Percentiles rank a stretch among this genome's conserved stretches.
Evolutionary conservation across 257 asterid genomes (phyloP).

Genomic region (Verbascum thapsus): DNA sequence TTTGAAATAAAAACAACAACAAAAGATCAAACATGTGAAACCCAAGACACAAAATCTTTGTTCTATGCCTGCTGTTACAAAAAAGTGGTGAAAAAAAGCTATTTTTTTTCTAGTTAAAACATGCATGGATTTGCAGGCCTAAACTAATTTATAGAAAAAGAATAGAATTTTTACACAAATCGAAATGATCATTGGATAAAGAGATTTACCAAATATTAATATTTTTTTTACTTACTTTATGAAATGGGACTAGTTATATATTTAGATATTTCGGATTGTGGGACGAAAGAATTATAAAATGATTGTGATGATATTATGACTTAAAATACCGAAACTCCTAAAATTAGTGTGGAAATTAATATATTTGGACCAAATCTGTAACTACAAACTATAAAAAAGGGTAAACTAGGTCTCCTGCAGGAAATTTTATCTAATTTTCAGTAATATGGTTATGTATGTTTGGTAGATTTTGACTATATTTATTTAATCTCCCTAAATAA

Average conservation of each 20-base stretch:
- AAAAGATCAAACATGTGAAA: slow-evolving; percentile 36
- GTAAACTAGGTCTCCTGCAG: slow-evolving; percentile 47
- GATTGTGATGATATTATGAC: too few species aligned
- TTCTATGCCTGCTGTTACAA: too few species aligned
- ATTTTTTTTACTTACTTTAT: slow-evolving; percentile 29
- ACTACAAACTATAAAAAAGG: slow-evolving; percentile 40
- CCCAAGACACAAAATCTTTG: too few species aligned
- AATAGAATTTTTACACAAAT: slow-evolving; percentile 34
- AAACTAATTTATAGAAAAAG: slow-evolving; percentile 17
- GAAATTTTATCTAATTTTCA: slow-evolving; percentile 45
- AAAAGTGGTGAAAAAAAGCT: slow-evolving; percentile 27
- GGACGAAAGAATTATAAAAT: too few species aligned
- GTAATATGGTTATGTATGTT: slow-evolving; percentile 42
- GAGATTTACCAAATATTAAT: slow-evolving; percentile 45
- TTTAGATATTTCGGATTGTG: too few species aligned
- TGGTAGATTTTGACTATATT: slow-evolving; percentile 70
- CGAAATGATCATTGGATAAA: slow-evolving; percentile 47
- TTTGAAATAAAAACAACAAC: slow-evolving; percentile 19
- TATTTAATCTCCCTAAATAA: slow-evolving; percentile 34
- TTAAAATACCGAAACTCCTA: too few species aligned
- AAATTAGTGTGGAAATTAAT: slow-evolving; percentile 2
- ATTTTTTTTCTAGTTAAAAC: too few species aligned
- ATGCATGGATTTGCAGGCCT: slow-evolving; percentile 57
- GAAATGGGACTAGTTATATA: not conserved
- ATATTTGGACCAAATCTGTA: slow-evolving; percentile 37